Conservation (phyloP, 192 early-diverging fungal genomes). For the Spizellomyces punctatus region DNA sequence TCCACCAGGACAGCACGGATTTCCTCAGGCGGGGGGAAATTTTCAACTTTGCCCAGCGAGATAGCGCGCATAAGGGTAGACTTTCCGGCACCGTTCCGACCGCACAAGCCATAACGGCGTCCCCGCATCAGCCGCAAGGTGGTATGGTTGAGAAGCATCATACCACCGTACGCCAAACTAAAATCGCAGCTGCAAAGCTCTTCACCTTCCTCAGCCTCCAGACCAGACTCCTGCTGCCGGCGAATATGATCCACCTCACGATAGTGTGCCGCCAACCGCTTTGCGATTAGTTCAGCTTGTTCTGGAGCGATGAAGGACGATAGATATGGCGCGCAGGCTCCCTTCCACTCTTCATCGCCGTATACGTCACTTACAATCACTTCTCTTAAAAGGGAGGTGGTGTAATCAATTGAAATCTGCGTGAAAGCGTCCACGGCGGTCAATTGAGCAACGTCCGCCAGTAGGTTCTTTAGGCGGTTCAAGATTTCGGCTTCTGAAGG, state of each 20-base stretch:
- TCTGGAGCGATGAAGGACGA: conserved; percentile 33
- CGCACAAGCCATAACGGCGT: conserved; percentile 78
- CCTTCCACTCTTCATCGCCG: conserved; percentile 39
- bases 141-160: conserved; percentile 62
- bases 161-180: conserved; percentile 58
- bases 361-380: conserved; percentile 28
- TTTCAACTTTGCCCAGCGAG: conserved; percentile 52
- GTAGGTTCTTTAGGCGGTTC: conserved; percentile 11
- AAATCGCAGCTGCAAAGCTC: conserved; percentile 61
- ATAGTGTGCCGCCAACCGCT: conserved; percentile 17
- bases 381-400: conserved; percentile 18
- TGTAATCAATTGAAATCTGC: conserved; percentile 26
- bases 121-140: conserved; percentile 67
- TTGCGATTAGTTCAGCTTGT: not conserved
- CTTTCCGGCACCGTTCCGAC: conserved; percentile 82
- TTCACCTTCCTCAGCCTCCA: conserved; percentile 55
- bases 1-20: conserved; percentile 58
- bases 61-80: conserved; percentile 75
- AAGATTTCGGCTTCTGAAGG: conserved; percentile 24
- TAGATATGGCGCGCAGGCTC: conserved; percentile 35
- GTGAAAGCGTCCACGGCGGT: conserved; percentile 38
- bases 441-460: conserved; percentile 26
- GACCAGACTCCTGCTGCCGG: conserved; percentile 25
- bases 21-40: conserved; percentile 54
- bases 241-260: conserved; percentile 28